These are phyloP conservation scores for Castanea crenata DNA, from an alignment of 306 rosid genomes.

Conservation along the genomic window DNA sequence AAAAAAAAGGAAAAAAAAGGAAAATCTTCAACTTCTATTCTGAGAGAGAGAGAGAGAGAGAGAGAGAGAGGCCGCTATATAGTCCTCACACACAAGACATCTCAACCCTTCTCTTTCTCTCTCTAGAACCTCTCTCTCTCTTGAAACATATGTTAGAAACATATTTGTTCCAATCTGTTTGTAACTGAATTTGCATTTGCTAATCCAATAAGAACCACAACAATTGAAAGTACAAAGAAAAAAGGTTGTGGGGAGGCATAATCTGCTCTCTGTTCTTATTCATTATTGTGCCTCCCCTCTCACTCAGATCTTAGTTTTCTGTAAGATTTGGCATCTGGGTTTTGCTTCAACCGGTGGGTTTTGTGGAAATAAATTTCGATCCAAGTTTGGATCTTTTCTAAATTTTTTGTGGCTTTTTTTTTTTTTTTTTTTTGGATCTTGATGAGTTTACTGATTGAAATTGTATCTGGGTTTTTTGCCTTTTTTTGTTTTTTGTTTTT, in stretches of 20 bases:
- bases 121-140: constrained; percentile 43
- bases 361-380: constrained; percentile 52
- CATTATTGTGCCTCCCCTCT: constrained; percentile 77
- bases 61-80: constrained; percentile 32
- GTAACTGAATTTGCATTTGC: constrained; percentile 73
- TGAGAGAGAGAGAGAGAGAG: constrained; percentile 26
- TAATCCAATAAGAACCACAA: constrained; percentile 42
- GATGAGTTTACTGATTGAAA: constrained; percentile 33
- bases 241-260: constrained; percentile 63
- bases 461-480: constrained; percentile 17
- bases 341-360: constrained; percentile 68
- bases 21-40: constrained; percentile 50
- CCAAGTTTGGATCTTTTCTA: constrained; percentile 47
- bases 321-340: constrained; percentile 70
- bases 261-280: constrained; percentile 66
- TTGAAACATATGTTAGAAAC: constrained; percentile 27
- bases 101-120: constrained; percentile 54
- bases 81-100: constrained; percentile 50
- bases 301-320: constrained; percentile 59
- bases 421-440: constrained; percentile 48
- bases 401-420: constrained; percentile 22
- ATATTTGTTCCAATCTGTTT: constrained; percentile 50
- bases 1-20: constrained; percentile 10
- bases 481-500: background rate
- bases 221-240: constrained; percentile 53